A percentile compares a stretch with the other conserved stretches of the same genome.
phyloP scores from a whole-genome alignment of 176 grass and related monocot genomes.

The Zoysia pacifica region DNA sequence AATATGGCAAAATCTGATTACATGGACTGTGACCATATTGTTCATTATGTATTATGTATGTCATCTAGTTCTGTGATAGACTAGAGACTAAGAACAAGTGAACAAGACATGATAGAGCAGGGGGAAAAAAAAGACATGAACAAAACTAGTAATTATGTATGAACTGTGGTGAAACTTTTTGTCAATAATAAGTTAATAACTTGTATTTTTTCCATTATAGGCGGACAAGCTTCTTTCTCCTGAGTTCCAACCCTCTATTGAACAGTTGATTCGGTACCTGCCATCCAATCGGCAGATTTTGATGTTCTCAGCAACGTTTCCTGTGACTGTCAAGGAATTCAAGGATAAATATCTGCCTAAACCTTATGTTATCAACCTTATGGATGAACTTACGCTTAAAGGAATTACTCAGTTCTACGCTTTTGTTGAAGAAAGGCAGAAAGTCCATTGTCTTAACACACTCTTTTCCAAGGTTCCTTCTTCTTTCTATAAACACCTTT shows the following conservation, averaged over 20 bases:
- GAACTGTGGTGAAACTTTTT: neutral
- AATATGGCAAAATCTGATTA: neutral
- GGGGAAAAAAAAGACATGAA: constrained; percentile 1
- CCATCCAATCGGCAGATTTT: constrained; percentile 74
- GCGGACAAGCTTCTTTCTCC: constrained; percentile 87
- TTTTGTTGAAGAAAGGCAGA: constrained; percentile 95
- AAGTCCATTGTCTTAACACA: constrained; percentile 94
- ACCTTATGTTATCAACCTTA: constrained; percentile 91
- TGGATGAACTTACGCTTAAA: constrained; percentile 94
- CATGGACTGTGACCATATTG: neutral
- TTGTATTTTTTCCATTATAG: constrained; percentile 42
- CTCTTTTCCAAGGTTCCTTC: constrained; percentile 83
- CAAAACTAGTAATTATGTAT: neutral
- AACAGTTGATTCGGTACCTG: constrained; percentile 74
- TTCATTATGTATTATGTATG: neutral
- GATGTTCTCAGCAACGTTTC: constrained; percentile 93
- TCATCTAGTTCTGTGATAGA: neutral
- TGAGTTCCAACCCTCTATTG: constrained; percentile 82
- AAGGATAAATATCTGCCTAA: constrained; percentile 84
- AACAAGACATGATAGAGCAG: neutral
- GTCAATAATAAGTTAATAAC: neutral
- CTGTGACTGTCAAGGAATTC: constrained; percentile 85
- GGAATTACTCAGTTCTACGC: constrained; percentile 92
- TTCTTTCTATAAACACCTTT: neutral
- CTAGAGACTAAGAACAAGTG: neutral